Evolutionary conservation across 202 grass and related monocot species (phyloP), one percentile per base, ranked within the genome.

Genomic region (Hordeum pubiflorum): DNA sequence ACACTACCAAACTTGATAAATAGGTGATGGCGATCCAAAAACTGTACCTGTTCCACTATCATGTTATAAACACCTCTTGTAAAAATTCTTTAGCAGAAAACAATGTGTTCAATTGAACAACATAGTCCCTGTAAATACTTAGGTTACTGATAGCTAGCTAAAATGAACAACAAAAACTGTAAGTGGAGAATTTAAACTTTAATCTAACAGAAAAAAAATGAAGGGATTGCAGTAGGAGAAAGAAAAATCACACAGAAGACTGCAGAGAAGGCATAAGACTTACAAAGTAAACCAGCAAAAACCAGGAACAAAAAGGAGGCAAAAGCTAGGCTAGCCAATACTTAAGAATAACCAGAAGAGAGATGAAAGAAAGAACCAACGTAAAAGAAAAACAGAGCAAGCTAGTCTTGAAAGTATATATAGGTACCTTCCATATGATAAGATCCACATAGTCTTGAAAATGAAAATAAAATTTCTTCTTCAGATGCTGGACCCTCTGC

Each of bases 381-480:
- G 17, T 17, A 54, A 54, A 54, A 54, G 48, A 18, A 54, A 54
- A 54, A 54, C 17, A 54, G 50, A 54, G 50, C 44, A 54, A 54
- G 50, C 50, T 52, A 52, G 48, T 18, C 48, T 52, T 52, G 48
- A 52, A 52, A 54, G 50, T 54, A 71, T 15, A 50, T 26, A 75
- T 48, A 54, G 64, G 22, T 91, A 97, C 95, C 92, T 97, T 97
- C 90, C 82, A 94, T 83, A 97, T 91, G 80, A 93, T 91, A 89
- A 97, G 88, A 81, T 97, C 95, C 75, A 93, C 86, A 77, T 94
- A 97, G 68, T 94, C 95, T 93, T 94, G 92, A 88, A 94, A 97
- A 64, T 93, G 90, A 89, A 93, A 97, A 93, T 97, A 97, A 43
- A 97, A 97, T 77, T 92, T 97, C 84, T 94, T 97, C 82, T 93